These are phyloP conservation scores for Bertia moriformis DNA, from an alignment of 2,329 filamentous ascomycete genomes.

Conservation along the genomic window DNA sequence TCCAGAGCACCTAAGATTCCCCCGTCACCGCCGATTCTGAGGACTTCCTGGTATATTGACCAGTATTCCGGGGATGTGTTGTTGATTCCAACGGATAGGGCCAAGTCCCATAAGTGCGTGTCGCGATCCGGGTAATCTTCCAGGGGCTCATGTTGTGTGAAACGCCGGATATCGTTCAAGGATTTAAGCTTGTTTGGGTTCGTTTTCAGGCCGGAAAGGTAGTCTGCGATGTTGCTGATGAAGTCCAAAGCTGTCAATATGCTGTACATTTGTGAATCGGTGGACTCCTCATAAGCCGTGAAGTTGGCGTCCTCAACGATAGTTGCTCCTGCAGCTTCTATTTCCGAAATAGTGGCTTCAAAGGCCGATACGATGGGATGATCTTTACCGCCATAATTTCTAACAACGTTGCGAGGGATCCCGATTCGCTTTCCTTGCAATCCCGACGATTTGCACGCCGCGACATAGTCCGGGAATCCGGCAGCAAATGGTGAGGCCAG, in stretches of 20 bases:
- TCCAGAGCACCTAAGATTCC: constrained; percentile 45
- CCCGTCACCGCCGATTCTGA: constrained; percentile 38
- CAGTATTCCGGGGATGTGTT: constrained; percentile 43
- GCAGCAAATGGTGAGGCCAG: constrained; percentile 35
- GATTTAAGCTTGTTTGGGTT: constrained; percentile 41
- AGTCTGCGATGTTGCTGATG: constrained; percentile 35
- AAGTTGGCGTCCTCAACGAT: constrained; percentile 23
- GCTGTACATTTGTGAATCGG: constrained; percentile 12
- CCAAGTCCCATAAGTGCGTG: constrained; percentile 37
- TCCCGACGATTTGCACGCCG: constrained; percentile 34
- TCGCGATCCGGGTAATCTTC: constrained; percentile 51
- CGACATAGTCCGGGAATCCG: constrained; percentile 41
- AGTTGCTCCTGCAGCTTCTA: constrained; percentile 11
- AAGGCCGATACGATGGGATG: constrained; percentile 5
- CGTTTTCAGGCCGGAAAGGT: constrained; percentile 35
- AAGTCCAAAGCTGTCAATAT: constrained; percentile 45
- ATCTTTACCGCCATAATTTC: constrained; percentile 6
- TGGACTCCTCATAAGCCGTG: constrained; percentile 30
- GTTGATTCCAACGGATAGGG: constrained; percentile 33
- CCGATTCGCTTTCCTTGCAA: constrained; percentile 47
- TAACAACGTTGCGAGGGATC: constrained; percentile 43
- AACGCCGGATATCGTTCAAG: constrained; percentile 34
- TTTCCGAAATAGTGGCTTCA: constrained; percentile 8
- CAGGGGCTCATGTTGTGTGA: constrained; percentile 32
- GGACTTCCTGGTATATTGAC: constrained; percentile 33